A percentile compares a stretch with the other conserved stretches of the same genome.
phyloP scores from a whole-genome alignment of 495 filamentous ascomycete genomes.

The Friedmanniomyces simplex region DNA sequence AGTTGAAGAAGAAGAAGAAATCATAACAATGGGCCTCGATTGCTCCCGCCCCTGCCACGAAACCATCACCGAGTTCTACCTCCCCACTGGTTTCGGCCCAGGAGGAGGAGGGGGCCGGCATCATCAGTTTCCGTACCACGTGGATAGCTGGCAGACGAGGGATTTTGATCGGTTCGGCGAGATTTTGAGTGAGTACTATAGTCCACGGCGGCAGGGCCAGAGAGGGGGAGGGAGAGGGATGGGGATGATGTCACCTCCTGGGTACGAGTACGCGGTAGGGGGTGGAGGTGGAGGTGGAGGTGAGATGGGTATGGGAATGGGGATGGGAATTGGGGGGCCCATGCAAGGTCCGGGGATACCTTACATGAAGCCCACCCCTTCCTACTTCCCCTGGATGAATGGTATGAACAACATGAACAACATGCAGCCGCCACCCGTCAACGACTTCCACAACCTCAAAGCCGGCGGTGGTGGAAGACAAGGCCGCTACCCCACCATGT shows the following conservation, averaged over 20 bases:
- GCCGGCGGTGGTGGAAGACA: neutral
- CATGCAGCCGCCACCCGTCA: too few relatives aligned
- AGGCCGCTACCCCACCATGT: neutral
- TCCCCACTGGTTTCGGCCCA: neutral
- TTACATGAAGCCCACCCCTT: too few relatives aligned
- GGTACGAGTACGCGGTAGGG: neutral
- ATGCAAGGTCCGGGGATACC: too few relatives aligned
- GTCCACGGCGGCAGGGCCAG: neutral
- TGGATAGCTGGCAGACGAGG: neutral
- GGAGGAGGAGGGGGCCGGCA: neutral
- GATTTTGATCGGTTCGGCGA: conserved; percentile 9
- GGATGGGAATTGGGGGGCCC: too few relatives aligned
- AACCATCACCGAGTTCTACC: neutral
- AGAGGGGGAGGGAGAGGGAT: neutral
- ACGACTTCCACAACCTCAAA: neutral
- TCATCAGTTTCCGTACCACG: neutral
- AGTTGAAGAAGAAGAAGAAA: neutral
- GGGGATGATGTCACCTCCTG: neutral
- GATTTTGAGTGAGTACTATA: conserved; percentile 4
- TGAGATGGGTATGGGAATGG: neutral
- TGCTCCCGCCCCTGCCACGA: conserved; percentile 5
- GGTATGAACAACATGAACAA: too few relatives aligned
- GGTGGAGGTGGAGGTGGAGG: too few relatives aligned
- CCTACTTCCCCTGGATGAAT: neutral
- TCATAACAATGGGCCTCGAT: conserved; percentile 1